A percentile compares a stretch with the other conserved stretches of the same genome.
Evolutionary conservation across 257 asterid species (phyloP).

Genomic region (Penstemon newberryi): DNA sequence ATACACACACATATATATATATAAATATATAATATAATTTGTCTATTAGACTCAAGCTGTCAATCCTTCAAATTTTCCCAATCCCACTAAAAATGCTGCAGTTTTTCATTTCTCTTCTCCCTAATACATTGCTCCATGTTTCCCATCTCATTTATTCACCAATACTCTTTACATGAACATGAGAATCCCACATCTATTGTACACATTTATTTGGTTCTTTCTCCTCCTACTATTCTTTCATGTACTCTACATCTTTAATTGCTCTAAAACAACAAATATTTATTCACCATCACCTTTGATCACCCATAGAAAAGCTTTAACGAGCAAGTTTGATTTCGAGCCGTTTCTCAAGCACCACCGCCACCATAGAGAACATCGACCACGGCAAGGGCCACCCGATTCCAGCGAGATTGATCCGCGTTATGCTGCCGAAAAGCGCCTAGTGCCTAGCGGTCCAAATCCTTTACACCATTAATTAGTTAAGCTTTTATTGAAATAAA

Average conservation of each 20-base stretch:
- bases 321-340: conserved; percentile 49
- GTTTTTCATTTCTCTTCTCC: conserved; percentile 23
- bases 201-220: conserved; percentile 43
- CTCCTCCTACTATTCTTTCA: conserved; percentile 42
- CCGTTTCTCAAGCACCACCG: conserved; percentile 43
- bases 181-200: conserved; percentile 43
- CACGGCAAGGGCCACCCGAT: conserved; percentile 21
- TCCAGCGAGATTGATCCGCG: conserved; percentile 52
- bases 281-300: conserved; percentile 14
- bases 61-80: conserved; percentile 51
- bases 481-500: background rate
- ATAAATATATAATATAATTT: background rate
- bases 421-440: conserved; percentile 71
- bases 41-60: conserved; percentile 51
- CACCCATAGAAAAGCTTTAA: conserved; percentile 42
- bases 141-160: conserved; percentile 44
- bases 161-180: conserved; percentile 37
- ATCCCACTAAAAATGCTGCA: conserved; percentile 27
- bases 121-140: conserved; percentile 67
- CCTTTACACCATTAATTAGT: conserved; percentile 70
- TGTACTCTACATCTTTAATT: conserved; percentile 30
- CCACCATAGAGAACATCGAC: conserved; percentile 11
- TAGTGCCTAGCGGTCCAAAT: conserved; percentile 86
- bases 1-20: background rate
- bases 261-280: conserved; percentile 23